phyloP scores from a whole-genome alignment of 257 asterid species.

The Lithospermum erythrorhizon region DNA sequence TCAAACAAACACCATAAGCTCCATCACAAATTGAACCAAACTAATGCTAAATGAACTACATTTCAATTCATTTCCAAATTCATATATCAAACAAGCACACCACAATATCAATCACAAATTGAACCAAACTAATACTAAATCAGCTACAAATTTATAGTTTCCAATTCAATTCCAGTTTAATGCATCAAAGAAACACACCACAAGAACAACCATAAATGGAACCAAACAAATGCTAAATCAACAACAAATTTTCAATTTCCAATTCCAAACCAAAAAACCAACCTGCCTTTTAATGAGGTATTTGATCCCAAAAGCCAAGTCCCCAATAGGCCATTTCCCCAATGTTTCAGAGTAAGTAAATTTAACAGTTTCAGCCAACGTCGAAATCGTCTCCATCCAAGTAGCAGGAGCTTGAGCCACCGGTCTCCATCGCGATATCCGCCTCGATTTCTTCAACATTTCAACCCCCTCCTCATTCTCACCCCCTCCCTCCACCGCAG shows the following conservation, averaged over 20 bases:
- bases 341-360: slow-evolving; percentile 75
- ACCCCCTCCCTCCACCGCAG: slow-evolving; percentile 14
- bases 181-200: too few species aligned
- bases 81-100: too few species aligned
- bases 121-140: neutral
- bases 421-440: slow-evolving; percentile 55
- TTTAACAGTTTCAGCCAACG: slow-evolving; percentile 63
- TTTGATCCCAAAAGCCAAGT: slow-evolving; percentile 74
- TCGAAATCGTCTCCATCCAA: slow-evolving; percentile 66
- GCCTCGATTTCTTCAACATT: slow-evolving; percentile 45
- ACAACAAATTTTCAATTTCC: neutral
- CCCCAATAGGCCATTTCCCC: slow-evolving; percentile 87
- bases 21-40: neutral
- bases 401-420: slow-evolving; percentile 82
- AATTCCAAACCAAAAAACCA: neutral
- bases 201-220: too few species aligned
- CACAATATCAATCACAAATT: too few species aligned
- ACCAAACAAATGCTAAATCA: too few species aligned
- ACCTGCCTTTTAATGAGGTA: slow-evolving; percentile 76
- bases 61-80: too few species aligned
- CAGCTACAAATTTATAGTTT: too few species aligned
- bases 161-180: too few species aligned
- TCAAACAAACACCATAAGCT: too few species aligned
- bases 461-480: slow-evolving; percentile 37
- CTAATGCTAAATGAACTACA: neutral